phyloP scores from a whole-genome alignment of 257 asterid genomes.

The Phtheirospermum japonicum region DNA sequence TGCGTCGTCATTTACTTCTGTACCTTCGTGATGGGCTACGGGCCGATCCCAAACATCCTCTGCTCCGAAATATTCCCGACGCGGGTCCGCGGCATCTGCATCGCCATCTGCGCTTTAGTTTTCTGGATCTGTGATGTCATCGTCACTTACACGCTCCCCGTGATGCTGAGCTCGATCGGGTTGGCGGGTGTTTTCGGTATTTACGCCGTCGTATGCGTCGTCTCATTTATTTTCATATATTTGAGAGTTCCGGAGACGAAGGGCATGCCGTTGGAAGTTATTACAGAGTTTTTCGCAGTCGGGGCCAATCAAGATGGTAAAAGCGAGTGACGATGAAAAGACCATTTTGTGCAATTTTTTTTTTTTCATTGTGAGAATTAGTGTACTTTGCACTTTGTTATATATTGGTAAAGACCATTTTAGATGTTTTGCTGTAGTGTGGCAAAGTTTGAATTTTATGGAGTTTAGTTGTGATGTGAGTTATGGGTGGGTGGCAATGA shows the following conservation, averaged over 20 bases:
- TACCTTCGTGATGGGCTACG: conserved; percentile 85
- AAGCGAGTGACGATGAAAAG: conserved; percentile 28
- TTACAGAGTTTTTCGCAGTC: conserved; percentile 78
- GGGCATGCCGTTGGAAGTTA: conserved; percentile 90
- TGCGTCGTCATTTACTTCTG: conserved; percentile 87
- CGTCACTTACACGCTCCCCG: conserved; percentile 73
- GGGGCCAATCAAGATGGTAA: conserved; percentile 59
- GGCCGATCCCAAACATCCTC: conserved; percentile 88
- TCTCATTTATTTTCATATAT: conserved; percentile 69
- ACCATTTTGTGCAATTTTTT: too few relatives aligned
- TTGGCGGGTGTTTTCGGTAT: conserved; percentile 76
- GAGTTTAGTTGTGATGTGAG: too few relatives aligned
- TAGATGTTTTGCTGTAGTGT: too few relatives aligned
- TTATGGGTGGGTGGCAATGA: too few relatives aligned
- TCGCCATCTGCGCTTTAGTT: conserved; percentile 78
- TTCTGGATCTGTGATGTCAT: conserved; percentile 94
- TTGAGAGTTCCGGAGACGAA: conserved; percentile 82
- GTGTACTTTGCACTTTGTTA: neutral
- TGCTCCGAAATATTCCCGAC: conserved; percentile 90
- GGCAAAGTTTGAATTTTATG: too few relatives aligned
- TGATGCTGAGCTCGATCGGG: conserved; percentile 77
- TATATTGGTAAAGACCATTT: neutral
- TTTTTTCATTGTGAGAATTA: neutral
- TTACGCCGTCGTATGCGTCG: conserved; percentile 58
- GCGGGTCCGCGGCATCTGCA: conserved; percentile 84